These are phyloP conservation scores for Erucastrum elatum DNA, from an alignment of 345 rosid species.

Conservation along the genomic window DNA sequence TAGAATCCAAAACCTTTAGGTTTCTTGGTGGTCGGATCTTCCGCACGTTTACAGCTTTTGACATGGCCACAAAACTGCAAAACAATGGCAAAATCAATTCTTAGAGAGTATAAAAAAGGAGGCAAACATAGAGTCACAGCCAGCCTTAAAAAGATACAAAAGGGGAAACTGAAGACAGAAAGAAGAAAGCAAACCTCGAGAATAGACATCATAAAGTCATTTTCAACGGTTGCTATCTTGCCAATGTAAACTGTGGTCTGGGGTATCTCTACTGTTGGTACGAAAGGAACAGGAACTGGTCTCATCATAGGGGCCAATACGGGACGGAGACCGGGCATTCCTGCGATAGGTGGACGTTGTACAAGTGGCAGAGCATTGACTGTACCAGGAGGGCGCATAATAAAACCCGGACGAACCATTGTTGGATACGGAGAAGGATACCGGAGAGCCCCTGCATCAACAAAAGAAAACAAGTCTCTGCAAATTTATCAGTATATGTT, in stretches of 20 bases:
- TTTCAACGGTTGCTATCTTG: constrained; percentile 88
- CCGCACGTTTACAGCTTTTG: constrained; percentile 86
- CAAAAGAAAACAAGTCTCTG: constrained; percentile 54
- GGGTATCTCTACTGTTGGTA: constrained; percentile 79
- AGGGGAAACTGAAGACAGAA: constrained; percentile 8
- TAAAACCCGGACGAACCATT: constrained; percentile 76
- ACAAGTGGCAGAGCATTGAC: constrained; percentile 54
- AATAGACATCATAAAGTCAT: constrained; percentile 81
- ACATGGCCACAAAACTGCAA: constrained; percentile 90
- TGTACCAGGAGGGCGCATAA: constrained; percentile 83
- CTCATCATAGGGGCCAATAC: constrained; percentile 62
- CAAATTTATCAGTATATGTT: constrained; percentile 61
- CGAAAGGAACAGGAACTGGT: constrained; percentile 65
- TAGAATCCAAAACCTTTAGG: constrained; percentile 93
- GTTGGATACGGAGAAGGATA: constrained; percentile 74
- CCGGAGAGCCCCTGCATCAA: constrained; percentile 74
- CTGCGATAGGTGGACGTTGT: constrained; percentile 70
- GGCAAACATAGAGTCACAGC: background rate
- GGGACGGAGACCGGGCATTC: constrained; percentile 76
- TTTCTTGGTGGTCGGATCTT: constrained; percentile 77
- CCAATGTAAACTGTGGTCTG: constrained; percentile 96
- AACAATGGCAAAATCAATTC: constrained; percentile 17
- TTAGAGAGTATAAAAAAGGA: constrained; percentile 4
- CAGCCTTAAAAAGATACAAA: background rate
- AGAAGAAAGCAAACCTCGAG: constrained; percentile 56